Base-by-base conservation (phyloP, 352 stramenopile genomes). In the Pythium pectinolyticum region DNA sequence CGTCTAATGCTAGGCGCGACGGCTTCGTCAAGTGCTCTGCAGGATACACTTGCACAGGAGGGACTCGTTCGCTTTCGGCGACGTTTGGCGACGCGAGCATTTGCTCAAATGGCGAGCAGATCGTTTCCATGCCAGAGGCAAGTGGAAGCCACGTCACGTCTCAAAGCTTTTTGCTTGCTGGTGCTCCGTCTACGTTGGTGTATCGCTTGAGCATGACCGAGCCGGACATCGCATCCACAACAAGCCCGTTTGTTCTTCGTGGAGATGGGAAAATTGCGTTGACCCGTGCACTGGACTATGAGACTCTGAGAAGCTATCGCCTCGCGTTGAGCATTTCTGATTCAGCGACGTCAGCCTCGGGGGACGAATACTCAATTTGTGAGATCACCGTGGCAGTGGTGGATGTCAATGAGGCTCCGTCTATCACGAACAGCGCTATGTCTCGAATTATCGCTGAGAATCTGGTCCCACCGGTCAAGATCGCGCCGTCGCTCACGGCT, bases 361-460 rank as follows among this genome's bases (percentile, higher is more conserved):
- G 32, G 48, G 45, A 46, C 5, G 66, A 66, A 28, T 57, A 14
- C 12, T 47, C 55, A 4, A 14, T 70, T 0, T 89, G 80, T 31
- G 50, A 68, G 52, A 79, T 89, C 11, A 66, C 56, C 40, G 63
- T 84, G 34, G 63, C 65, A 40, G 77, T 89, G 14, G 30, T 73
- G 3, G 77, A 89, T 34, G 61, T 84, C 12, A 89, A 89, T 30
- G 80, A 89, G 58, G 25, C 72, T 9, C 80, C 77, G 1, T 28
- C 46, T 3, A 62, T 86, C n/a, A 63, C 51, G 1, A 72, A 69
- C 57, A 55, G 58, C 7, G 35, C 53, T 20, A 52, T 62, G 19
- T 60, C 63, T 22, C 55, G 70, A 25, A 43, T 24, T 15, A 69
- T 81, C 14, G 74, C 74, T 22, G 80, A 89, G 52, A 84, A 86